Evolutionary conservation across 495 filamentous ascomycete genomes (phyloP), one percentile per base, ranked within the genome.

Genomic region (Staphylotrichum tortipilum): DNA sequence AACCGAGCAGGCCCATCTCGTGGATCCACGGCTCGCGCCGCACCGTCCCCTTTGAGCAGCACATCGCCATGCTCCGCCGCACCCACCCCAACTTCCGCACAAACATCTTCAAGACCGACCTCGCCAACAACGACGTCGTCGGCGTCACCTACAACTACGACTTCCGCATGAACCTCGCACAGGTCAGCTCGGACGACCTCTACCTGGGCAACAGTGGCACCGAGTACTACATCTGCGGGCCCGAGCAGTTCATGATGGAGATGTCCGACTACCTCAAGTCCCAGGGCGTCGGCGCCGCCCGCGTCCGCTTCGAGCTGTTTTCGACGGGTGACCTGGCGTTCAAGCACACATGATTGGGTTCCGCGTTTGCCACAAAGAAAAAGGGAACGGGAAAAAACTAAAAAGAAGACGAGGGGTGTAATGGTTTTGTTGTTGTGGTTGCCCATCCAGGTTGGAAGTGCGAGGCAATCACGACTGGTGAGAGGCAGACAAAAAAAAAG

Each of bases 211-310:
- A 83, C 55, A 22, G 65, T 6, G 62, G 57, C 26, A 73, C 85
- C 1, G 66, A 80, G 54, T 89, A 86, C 61, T 88, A 77, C 60
- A 65, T 85, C 51, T 89, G 85, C 52, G 85, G 85, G 1, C 85
- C 84, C 0, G 72, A 70, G 41, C 54, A 63, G 26, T 88, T 87
- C 68, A 89, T 88, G 84, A 58, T 68, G 3, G 74, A 76, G 29
- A 69, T 76, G 39, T 63, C 76, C 44, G 58, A 61, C 14, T 70
- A 69, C 47, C 70, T 88, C 39, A 58, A 68, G 48, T 58, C 53
- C 1, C 63, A 61, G 37, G 81, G 82, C 1, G 81, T 87, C 3
- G 53, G 42, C 8, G 55, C 59, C 10, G 73, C 75, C 8, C 71
- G 76, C 44, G 70, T 86, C 29, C 74, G 83, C 58, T 76, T 84